Evolutionary conservation across 2,329 filamentous ascomycete species (phyloP).

Genomic region (Claviceps fusiformis): DNA sequence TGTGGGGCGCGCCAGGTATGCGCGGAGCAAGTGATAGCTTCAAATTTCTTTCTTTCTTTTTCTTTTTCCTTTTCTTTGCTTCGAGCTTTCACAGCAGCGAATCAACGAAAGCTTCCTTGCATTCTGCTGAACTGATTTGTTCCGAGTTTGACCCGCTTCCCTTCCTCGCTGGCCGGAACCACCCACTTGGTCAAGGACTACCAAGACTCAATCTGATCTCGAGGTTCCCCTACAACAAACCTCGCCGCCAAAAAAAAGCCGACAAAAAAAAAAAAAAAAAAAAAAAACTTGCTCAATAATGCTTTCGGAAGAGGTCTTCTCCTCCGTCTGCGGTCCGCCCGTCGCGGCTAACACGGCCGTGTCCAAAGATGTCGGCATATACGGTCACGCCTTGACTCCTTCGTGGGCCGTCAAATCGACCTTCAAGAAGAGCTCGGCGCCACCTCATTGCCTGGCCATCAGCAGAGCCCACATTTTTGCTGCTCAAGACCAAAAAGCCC

Average conservation of each 20-base stretch:
- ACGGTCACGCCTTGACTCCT: conserved; percentile 70
- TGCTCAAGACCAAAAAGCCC: conserved; percentile 80
- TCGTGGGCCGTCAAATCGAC: conserved; percentile 58
- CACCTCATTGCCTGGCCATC: conserved; percentile 64
- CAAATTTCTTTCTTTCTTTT: not conserved
- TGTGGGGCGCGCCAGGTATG: not conserved
- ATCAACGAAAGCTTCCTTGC: not conserved
- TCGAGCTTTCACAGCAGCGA: not conserved
- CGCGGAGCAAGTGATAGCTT: not conserved
- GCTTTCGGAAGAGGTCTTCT: conserved; percentile 47
- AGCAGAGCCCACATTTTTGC: conserved; percentile 78
- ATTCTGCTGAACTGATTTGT: not conserved
- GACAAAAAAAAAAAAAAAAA: too few species aligned
- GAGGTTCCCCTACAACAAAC: not conserved
- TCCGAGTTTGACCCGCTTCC: not conserved
- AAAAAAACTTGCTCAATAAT: conserved; percentile 20
- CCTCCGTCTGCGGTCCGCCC: conserved; percentile 42
- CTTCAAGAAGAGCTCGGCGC: conserved; percentile 87
- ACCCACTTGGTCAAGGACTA: not conserved
- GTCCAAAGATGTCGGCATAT: conserved; percentile 73
- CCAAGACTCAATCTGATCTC: not conserved
- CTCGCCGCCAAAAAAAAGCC: not conserved
- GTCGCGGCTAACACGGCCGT: conserved; percentile 49
- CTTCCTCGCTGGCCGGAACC: not conserved
- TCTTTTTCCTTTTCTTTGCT: not conserved